Base-by-base conservation (phyloP, 2,329 filamentous ascomycete genomes). In the Exophiala lecanii-corni region DNA sequence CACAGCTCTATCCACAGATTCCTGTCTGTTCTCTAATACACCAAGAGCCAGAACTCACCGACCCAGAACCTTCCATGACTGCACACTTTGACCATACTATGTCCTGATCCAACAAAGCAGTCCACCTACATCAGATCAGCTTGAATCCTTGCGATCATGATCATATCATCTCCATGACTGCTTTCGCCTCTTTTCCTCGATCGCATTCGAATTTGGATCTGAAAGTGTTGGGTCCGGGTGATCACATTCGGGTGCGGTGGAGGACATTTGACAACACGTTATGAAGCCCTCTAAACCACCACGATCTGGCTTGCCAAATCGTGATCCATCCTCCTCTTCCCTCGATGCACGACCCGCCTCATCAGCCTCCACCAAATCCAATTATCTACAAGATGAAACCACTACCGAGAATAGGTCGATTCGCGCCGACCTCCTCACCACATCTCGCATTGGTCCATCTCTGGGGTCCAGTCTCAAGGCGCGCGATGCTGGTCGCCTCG, bases 391-490 rank as follows among this genome's bases (percentile, higher is more conserved):
- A 18, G 40, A 45, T 18, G 31, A 39, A 23, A 43, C 21, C 23
- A 17, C 26, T 30, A 38, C 17, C 6, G 45, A 41, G 28, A 39
- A 37, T 13, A 40, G 35, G 42, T 35, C 25, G 30, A 42, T 16
- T 20, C 35, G 19, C 15, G 36, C 19, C 9, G 23, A 38, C 15
- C 9, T 45, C 10, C n/a, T 39, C 18, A 18, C 32, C 2, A 25
- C 43, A 30, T 39, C 46, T n/a, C 39, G 37, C 7, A 20, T 36
- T 19, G 46, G 44, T 9, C 52, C 51, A 34, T 26, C 36, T n/a
- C 52, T 50, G 36, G 36, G 44, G 16, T 45, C 45, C n/a, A 44
- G 40, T 30, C 41, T 47, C 5, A 26, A 47, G 18, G 34, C 41
- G 26, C 50, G 43, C 9, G 43, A 51, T 32, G 17, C 19, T 9